Evolutionary conservation across 352 stramenopile genomes (phyloP), one percentile per base, ranked within the genome.

Genomic region (Pythium rishiriense): DNA sequence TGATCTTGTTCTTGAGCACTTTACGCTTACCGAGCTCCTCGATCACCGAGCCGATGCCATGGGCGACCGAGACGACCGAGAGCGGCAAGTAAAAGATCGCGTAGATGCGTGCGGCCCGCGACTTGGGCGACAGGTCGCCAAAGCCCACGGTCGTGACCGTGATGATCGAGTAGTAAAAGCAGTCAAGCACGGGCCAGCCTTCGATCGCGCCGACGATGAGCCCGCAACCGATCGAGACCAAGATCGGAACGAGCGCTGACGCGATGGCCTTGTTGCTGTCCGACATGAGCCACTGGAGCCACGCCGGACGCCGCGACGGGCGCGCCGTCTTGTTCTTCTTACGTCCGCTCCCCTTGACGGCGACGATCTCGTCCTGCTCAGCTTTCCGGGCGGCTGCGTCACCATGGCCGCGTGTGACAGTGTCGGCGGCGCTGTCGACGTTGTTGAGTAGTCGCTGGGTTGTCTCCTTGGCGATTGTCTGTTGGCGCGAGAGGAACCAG

Each of bases 161-260:
- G 35, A 98, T 91, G 50, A 97, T 67, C 15, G 80, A 85, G 73
- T 97, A 98, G 61, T 98, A 98, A 49, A 98, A 83, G 55, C 87
- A 89, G 76, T 98, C 92, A 21, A 97, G 69, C 5, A 87, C 25
- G 4, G 75, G 67, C 78, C 81, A 88, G 37, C 75, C 75, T 68
- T 90, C 81, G 46, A 88, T 87, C 2, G 66, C 73, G 4, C 81
- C 78, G 22, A 90, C 49, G 45, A 87, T 74, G 3, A 90, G 52
- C 4, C 81, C 81, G 0, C 70, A 73, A 19, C 78, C 66, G 28
- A 90, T 87, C 0, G 78, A 85, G 3, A 82, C 61, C 15, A 74
- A 52, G 22, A 90, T 82, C 4, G 81, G 81, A 6, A 88, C 61
- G 0, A 83, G 54, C 1, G 66, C 75, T 3, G 62, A 57, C 0